Percentiles rank a stretch among this genome's conserved stretches.
These are phyloP conservation scores for Hymenotorrendiella dingleyae DNA, from an alignment of 2,329 filamentous ascomycete species.

Conservation along the genomic window DNA sequence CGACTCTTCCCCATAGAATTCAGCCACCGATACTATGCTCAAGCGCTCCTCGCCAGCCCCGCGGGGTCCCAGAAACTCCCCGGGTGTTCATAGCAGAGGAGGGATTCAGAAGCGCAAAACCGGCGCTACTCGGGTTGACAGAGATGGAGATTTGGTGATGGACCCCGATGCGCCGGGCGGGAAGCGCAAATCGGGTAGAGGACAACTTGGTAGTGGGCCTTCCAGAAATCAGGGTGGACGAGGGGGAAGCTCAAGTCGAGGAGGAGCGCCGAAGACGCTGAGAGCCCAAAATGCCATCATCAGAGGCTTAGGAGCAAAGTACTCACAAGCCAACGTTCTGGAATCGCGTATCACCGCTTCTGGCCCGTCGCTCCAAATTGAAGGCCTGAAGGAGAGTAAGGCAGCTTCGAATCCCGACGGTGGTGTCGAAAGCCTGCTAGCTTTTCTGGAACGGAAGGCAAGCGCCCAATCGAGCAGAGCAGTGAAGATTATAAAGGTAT, in stretches of 20 bases:
- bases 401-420: slow-evolving; percentile 60
- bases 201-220: slow-evolving; percentile 15
- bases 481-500: slow-evolving; percentile 72
- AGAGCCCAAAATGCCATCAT: slow-evolving; percentile 29
- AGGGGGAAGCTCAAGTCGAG: slow-evolving; percentile 24
- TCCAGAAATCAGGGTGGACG: slow-evolving; percentile 24
- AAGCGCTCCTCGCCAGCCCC: slow-evolving; percentile 19
- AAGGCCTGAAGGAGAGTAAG: slow-evolving; percentile 63
- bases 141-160: slow-evolving; percentile 59
- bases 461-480: slow-evolving; percentile 39
- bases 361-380: slow-evolving; percentile 37
- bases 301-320: slow-evolving; percentile 33
- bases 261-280: slow-evolving; percentile 27
- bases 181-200: slow-evolving; percentile 23
- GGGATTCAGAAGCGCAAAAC: slow-evolving; percentile 45
- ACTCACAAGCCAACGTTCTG: slow-evolving; percentile 22
- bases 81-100: slow-evolving; percentile 32
- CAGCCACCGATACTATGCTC: slow-evolving; percentile 12
- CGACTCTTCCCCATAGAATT: too few relatives aligned
- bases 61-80: slow-evolving; percentile 24
- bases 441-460: slow-evolving; percentile 68
- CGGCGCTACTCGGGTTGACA: slow-evolving; percentile 41
- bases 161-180: slow-evolving; percentile 34
- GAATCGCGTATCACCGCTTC: slow-evolving; percentile 23
- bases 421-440: slow-evolving; percentile 57